phyloP scores from a whole-genome alignment of 2,329 filamentous ascomycete genomes.

The Bipolaris sorokiniana region DNA sequence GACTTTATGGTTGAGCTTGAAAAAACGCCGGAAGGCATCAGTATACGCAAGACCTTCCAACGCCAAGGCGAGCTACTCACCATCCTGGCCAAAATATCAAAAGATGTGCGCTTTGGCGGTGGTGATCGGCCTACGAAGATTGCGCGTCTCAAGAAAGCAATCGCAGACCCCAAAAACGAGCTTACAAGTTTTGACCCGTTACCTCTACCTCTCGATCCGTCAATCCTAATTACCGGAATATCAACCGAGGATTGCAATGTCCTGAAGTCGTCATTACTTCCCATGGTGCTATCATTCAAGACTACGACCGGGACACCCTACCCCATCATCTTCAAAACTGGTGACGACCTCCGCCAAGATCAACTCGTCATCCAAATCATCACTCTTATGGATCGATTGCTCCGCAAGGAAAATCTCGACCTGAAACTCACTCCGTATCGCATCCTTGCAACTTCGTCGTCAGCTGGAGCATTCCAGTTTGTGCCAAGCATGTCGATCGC shows the following conservation, averaged over 20 bases:
- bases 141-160: slow-evolving; percentile 80
- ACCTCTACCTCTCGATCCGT: slow-evolving; percentile 86
- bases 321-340: slow-evolving; percentile 95
- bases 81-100: slow-evolving; percentile 84
- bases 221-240: slow-evolving; percentile 77
- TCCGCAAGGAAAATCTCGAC: slow-evolving; percentile 95
- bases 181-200: slow-evolving; percentile 82
- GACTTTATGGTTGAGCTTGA: slow-evolving; percentile 93
- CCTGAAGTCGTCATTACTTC: slow-evolving; percentile 93
- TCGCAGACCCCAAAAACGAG: slow-evolving; percentile 90
- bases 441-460: slow-evolving; percentile 89
- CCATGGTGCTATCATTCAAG: slow-evolving; percentile 89
- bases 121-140: slow-evolving; percentile 81
- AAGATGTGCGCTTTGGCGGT: slow-evolving; percentile 81
- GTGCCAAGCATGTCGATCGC: slow-evolving; percentile 85
- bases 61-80: slow-evolving; percentile 90
- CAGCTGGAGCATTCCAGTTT: slow-evolving; percentile 91
- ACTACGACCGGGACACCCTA: slow-evolving; percentile 79
- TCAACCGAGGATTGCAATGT: slow-evolving; percentile 85
- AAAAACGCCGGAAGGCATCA: slow-evolving; percentile 70
- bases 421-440: slow-evolving; percentile 95
- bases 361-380: slow-evolving; percentile 98
- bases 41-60: slow-evolving; percentile 75
- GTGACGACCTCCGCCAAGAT: slow-evolving; percentile 94
- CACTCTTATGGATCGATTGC: slow-evolving; percentile 93